phyloP scores from a whole-genome alignment of 495 filamentous ascomycete species.

The Podospora anserina region DNA sequence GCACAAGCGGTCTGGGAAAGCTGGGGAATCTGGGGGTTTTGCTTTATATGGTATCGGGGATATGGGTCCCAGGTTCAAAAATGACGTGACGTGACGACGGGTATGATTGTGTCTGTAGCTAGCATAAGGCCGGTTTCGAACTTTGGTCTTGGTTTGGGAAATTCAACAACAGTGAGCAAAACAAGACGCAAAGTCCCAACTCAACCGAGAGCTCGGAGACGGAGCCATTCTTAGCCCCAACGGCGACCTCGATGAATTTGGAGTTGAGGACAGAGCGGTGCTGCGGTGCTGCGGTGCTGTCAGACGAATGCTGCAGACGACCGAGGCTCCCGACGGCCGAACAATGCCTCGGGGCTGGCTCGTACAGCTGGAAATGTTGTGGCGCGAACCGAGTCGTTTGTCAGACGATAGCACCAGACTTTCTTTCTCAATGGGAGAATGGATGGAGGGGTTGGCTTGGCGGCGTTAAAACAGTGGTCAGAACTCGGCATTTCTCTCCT shows the following conservation, averaged over 20 bases:
- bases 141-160: not conserved
- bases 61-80: not conserved
- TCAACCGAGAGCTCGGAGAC: not conserved
- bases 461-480: not conserved
- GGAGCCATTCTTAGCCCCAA: not conserved
- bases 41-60: not conserved
- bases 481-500: slow-evolving; percentile 6
- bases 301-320: not conserved
- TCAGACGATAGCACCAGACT: not conserved
- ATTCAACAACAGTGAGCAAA: not conserved
- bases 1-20: not conserved
- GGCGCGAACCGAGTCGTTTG: not conserved
- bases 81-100: not conserved
- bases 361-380: not conserved
- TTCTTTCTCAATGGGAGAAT: not conserved
- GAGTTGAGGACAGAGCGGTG: not conserved
- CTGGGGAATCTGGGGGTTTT: not conserved
- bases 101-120: not conserved
- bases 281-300: too few relatives aligned
- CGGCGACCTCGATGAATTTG: not conserved
- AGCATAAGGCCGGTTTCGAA: not conserved
- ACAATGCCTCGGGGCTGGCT: not conserved
- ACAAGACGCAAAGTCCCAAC: not conserved
- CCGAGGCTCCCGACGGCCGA: not conserved
- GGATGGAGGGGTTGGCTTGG: not conserved